Conservation (phyloP, 495 filamentous ascomycete genomes). For the Hypoxylon perforatum region DNA sequence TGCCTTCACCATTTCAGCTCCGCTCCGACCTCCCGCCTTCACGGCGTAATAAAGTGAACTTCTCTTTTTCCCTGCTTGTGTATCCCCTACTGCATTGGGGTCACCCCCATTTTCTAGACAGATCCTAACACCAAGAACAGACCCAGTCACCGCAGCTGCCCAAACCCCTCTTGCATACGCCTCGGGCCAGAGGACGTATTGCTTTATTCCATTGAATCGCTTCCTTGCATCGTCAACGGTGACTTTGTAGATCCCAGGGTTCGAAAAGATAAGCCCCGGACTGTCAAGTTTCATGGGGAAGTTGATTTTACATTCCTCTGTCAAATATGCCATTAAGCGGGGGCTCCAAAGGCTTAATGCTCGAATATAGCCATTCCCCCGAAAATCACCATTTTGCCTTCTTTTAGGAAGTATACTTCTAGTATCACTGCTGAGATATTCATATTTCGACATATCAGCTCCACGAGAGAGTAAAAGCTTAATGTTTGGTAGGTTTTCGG, state of each 20-base stretch:
- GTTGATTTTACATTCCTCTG: slow-evolving; percentile 14
- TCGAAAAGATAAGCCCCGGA: background rate
- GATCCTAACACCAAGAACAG: background rate
- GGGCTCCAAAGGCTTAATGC: slow-evolving; percentile 26
- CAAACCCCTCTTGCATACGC: background rate
- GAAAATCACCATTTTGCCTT: background rate
- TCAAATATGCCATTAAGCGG: slow-evolving; percentile 1
- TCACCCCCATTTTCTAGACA: slow-evolving; percentile 31
- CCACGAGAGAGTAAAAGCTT: slow-evolving; percentile 14
- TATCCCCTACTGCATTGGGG: slow-evolving; percentile 7
- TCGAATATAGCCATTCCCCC: slow-evolving; percentile 1
- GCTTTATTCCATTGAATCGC: slow-evolving; percentile 21
- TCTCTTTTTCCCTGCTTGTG: background rate
- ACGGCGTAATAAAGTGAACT: background rate
- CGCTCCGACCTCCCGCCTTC: background rate
- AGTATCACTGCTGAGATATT: too few relatives aligned
- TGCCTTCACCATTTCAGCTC: slow-evolving; percentile 4
- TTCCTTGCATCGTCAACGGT: slow-evolving; percentile 11
- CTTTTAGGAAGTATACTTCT: background rate
- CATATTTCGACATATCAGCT: slow-evolving; percentile 6
- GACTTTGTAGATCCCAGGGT: background rate
- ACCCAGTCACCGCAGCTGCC: background rate
- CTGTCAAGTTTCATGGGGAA: background rate
- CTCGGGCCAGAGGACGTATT: slow-evolving; percentile 18
- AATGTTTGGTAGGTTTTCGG: slow-evolving; percentile 25